Conservation (phyloP, 1,284 basidiomycete genomes). For the Heliocybe sulcata region DNA sequence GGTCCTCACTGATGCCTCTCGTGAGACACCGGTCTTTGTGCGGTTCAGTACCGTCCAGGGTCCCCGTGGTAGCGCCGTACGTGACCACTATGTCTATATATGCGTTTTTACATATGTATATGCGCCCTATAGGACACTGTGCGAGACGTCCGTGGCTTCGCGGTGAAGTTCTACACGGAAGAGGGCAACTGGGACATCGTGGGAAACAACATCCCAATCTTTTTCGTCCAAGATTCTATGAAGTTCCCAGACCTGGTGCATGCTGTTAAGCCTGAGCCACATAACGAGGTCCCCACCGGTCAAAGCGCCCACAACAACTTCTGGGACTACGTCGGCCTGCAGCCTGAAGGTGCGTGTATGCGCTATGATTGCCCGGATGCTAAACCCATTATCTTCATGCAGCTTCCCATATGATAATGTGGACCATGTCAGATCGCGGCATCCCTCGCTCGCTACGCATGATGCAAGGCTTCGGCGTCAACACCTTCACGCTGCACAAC, state of each 20-base stretch:
- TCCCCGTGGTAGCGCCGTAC: slow-evolving; percentile 64
- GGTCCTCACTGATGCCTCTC: slow-evolving; percentile 65
- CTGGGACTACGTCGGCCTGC: slow-evolving; percentile 73
- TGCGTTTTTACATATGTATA: background rate
- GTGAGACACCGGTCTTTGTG: slow-evolving; percentile 68
- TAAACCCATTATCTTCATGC: slow-evolving; percentile 13
- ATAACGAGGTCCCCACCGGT: slow-evolving; percentile 62
- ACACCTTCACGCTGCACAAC: slow-evolving; percentile 73
- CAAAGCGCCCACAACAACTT: slow-evolving; percentile 78
- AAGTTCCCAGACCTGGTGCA: slow-evolving; percentile 83
- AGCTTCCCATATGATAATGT: slow-evolving; percentile 78
- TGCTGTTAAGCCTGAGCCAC: slow-evolving; percentile 75
- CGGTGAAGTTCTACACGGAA: slow-evolving; percentile 73
- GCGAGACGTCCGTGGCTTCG: slow-evolving; percentile 82
- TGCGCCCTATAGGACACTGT: slow-evolving; percentile 51
- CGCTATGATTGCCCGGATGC: slow-evolving; percentile 4
- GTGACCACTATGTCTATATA: slow-evolving; percentile 13
- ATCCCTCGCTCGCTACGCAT: slow-evolving; percentile 78
- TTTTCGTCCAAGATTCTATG: slow-evolving; percentile 82
- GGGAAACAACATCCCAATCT: slow-evolving; percentile 68
- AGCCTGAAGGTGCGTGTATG: slow-evolving; percentile 42
- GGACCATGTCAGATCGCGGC: slow-evolving; percentile 77
- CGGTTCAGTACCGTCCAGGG: slow-evolving; percentile 83
- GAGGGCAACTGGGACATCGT: slow-evolving; percentile 83
- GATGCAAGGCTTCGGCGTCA: slow-evolving; percentile 86